Percentiles rank a stretch among this genome's conserved stretches.
These are phyloP conservation scores for Vitis hybrid DNA, from an alignment of 177 flowering plant genomes.

Conservation along the genomic window DNA sequence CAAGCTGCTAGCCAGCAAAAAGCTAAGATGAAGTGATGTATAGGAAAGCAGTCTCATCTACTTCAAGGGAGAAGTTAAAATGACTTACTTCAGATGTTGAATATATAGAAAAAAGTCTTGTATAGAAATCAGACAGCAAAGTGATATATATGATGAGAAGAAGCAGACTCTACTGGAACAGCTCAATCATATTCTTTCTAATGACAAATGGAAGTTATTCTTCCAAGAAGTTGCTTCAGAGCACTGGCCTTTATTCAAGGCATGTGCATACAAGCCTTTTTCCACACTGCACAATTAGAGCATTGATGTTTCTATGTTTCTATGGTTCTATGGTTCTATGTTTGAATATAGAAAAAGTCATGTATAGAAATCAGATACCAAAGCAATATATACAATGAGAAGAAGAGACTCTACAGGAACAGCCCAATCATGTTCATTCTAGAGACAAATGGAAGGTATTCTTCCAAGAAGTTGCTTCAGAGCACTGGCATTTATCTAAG, in stretches of 20 bases:
- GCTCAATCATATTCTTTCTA: not conserved
- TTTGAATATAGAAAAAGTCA: no score
- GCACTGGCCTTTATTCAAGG: not conserved
- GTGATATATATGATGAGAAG: not conserved
- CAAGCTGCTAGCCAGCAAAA: not conserved
- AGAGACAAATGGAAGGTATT: no score
- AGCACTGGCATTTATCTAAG: no score
- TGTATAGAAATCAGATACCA: no score
- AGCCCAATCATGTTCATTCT: no score
- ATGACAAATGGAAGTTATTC: not conserved
- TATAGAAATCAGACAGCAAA: not conserved
- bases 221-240: not conserved
- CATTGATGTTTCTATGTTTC: no score
- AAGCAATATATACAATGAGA: no score
- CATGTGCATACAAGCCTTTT: not conserved
- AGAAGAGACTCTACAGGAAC: no score
- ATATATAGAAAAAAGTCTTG: not conserved
- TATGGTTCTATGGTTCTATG: no score
- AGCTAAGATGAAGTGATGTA: not conserved
- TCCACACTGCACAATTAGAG: no score
- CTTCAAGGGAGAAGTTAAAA: not conserved
- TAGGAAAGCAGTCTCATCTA: not conserved
- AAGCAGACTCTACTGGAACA: not conserved
- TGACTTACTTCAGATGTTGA: not conserved
- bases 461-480: no score